A percentile compares a stretch with the other conserved stretches of the same genome.
phyloP scores from a whole-genome alignment of 805 yeast species.

The Millerago galiae region DNA sequence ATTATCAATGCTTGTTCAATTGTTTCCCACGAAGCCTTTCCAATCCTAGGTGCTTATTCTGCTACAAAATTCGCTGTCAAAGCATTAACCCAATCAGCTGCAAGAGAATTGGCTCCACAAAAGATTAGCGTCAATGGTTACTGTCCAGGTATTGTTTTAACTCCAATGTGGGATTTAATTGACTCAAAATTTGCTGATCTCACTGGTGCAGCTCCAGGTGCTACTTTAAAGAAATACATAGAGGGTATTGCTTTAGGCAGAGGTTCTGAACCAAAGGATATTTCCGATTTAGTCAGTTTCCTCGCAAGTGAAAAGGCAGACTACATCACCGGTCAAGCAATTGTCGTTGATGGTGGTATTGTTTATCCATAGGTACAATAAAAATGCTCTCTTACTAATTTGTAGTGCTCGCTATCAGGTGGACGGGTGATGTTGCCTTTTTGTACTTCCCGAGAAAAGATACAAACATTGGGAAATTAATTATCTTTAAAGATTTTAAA shows the following conservation, averaged over 20 bases:
- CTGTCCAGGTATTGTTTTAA: slow-evolving; percentile 36
- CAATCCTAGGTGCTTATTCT: slow-evolving; percentile 27
- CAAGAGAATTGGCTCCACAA: slow-evolving; percentile 30
- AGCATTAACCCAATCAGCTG: slow-evolving; percentile 31
- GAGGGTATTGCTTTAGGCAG: slow-evolving; percentile 29
- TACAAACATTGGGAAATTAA: no score
- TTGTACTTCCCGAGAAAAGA: not conserved
- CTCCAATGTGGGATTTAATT: slow-evolving; percentile 31
- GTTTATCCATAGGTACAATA: slow-evolving; percentile 8
- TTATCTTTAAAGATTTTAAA: not conserved
- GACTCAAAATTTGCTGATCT: slow-evolving; percentile 22
- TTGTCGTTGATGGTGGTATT: slow-evolving; percentile 33
- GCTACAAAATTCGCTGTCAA: slow-evolving; percentile 33
- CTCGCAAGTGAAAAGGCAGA: slow-evolving; percentile 30
- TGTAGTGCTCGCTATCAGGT: no score
- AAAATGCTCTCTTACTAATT: not conserved
- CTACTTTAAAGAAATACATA: slow-evolving; percentile 20
- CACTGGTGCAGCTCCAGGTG: slow-evolving; percentile 25
- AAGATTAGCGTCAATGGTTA: slow-evolving; percentile 34
- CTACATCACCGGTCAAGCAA: slow-evolving; percentile 30
- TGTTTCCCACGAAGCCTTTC: slow-evolving; percentile 28
- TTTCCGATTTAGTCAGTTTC: slow-evolving; percentile 30
- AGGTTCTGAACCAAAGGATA: slow-evolving; percentile 30
- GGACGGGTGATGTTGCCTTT: no score
- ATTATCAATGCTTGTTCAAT: slow-evolving; percentile 34